phyloP scores from a whole-genome alignment of 139 green algal species.

The Dunaliella sp. region DNA sequence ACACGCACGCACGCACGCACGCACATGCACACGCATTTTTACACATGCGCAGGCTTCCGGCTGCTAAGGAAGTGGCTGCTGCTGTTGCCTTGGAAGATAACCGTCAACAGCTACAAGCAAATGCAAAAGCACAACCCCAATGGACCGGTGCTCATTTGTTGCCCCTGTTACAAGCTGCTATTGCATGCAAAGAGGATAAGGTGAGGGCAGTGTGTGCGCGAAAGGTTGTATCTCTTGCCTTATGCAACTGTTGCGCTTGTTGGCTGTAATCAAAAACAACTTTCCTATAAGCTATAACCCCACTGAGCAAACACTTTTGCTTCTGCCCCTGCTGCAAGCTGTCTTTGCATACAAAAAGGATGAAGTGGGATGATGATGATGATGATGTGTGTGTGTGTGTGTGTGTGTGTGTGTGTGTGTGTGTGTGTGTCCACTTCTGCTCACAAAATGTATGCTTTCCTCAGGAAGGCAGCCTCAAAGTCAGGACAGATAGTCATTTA shows the following conservation, averaged over 20 bases:
- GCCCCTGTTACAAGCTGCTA: conserved; percentile 18
- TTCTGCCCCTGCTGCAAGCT: conserved; percentile 31
- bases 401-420: neutral
- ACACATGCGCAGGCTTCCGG: conserved; percentile 46
- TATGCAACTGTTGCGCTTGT: no score
- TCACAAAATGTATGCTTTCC: no score
- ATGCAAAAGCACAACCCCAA: neutral
- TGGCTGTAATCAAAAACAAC: no score
- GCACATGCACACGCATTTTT: neutral
- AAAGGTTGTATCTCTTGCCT: no score
- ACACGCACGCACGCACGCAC: neutral
- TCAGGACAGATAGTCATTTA: no score
- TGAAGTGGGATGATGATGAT: neutral
- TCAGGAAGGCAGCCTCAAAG: no score
- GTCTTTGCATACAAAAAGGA: neutral
- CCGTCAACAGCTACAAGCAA: neutral
- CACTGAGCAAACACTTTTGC: no score
- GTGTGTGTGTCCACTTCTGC: conserved; percentile 4
- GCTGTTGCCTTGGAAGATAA: conserved; percentile 32
- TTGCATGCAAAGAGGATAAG: neutral
- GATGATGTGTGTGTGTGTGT: neutral
- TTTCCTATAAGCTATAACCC: no score
- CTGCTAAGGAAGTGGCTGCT: conserved; percentile 47
- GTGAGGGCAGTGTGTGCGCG: neutral
- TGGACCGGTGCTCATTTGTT: conserved; percentile 16